phyloP scores from a whole-genome alignment of 345 rosid genomes.

The Raphanus raphanistrum region DNA sequence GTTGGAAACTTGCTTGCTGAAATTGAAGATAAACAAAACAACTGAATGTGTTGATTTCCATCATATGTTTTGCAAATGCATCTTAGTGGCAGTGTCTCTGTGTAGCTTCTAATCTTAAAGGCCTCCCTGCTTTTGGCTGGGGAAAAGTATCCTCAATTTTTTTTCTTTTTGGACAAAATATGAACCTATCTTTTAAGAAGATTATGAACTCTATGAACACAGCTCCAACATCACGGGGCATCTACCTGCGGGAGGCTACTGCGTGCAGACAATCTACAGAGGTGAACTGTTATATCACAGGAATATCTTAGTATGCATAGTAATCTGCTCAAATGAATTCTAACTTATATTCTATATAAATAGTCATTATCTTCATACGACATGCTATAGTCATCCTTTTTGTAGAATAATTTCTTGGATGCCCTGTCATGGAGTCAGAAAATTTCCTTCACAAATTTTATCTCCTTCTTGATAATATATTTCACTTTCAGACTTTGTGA shows the following conservation, averaged over 20 bases:
- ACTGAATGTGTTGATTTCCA: neutral
- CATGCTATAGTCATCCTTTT: neutral
- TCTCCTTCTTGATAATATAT: slow-evolving; percentile 4
- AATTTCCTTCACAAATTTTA: slow-evolving; percentile 3
- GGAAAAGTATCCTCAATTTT: neutral
- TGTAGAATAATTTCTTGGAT: neutral
- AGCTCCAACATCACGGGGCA: slow-evolving; percentile 87
- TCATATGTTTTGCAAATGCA: slow-evolving; percentile 20
- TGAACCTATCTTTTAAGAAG: neutral
- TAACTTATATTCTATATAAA: neutral
- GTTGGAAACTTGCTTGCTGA: slow-evolving; percentile 20
- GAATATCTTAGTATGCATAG: slow-evolving; percentile 17
- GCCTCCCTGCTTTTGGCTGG: neutral
- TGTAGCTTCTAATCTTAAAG: slow-evolving; percentile 7
- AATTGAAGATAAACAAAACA: slow-evolving; percentile 8
- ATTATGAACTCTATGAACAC: slow-evolving; percentile 34
- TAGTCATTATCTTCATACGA: slow-evolving; percentile 1
- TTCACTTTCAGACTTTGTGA: slow-evolving; percentile 7
- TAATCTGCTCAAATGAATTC: slow-evolving; percentile 22
- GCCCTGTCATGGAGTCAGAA: neutral
- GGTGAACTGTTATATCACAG: slow-evolving; percentile 47
- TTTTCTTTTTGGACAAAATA: neutral
- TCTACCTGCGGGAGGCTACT: slow-evolving; percentile 82
- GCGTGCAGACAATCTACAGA: slow-evolving; percentile 70
- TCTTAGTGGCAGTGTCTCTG: slow-evolving; percentile 17